Evolutionary conservation across 2,329 filamentous ascomycete genomes (phyloP), one percentile per base, ranked within the genome.

Genomic region (Stenocarpella maydis): DNA sequence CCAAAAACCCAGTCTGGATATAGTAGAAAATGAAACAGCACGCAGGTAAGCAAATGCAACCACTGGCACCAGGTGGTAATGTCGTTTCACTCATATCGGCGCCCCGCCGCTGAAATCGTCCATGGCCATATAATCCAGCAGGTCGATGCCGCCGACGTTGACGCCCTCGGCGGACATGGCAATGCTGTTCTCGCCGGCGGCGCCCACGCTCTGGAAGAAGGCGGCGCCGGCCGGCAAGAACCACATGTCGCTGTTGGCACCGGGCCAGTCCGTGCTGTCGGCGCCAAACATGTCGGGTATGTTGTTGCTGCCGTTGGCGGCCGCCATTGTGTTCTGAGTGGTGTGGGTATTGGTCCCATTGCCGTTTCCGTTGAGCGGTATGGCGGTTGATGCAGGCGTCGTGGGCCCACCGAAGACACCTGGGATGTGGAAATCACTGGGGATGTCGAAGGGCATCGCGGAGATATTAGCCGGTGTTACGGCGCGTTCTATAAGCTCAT

Each of bases 91-190:
- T 41, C 31, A 69, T 2, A 69, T 55, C 31, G 67, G 67, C 10
- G 58, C 65, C 19, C 68, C 55, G 26, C 74, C 74, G 39, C 75
- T 73, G 53, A 76, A 84, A 47, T 82, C 80, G 47, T 88, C 88
- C 85, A 90, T 88, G 9, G 87, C 86, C 88, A 91, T 90, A 72
- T 89, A 91, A 75, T 92, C 90, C 17, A 92, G 83, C 73, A 92
- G 76, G 75, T 92, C 90, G 39, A 91, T 82, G 0, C 90, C 90
- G 12, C 88, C 89, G 2, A 91, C 87, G 73, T 90, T 90, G 61
- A 91, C 86, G 34, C 89, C 89, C 73, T 91, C 89, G 10, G 89
- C 87, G 3, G 88, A 91, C 87, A 91, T 90, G 52, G 88, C 88
- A 12, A 91, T 88, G 14, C 63, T 69, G 47, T 66, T 71, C 58